These are phyloP conservation scores for Acacia confusa DNA, from an alignment of 306 rosid species.

Conservation along the genomic window DNA sequence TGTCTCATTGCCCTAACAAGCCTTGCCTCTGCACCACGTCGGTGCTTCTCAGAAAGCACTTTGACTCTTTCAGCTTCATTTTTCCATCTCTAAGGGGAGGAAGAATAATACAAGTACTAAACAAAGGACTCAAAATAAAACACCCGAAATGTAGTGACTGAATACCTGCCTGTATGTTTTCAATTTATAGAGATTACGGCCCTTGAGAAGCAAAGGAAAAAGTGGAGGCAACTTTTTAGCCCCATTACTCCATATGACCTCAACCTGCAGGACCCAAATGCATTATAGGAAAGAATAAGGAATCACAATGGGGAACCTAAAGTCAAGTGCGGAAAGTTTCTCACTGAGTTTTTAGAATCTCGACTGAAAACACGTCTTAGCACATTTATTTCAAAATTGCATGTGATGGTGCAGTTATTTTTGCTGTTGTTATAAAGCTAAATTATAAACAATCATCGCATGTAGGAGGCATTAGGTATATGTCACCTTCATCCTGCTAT, in stretches of 20 bases:
- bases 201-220: slow-evolving; percentile 77
- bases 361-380: slow-evolving; percentile 14
- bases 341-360: neutral
- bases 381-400: slow-evolving; percentile 11
- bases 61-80: slow-evolving; percentile 63
- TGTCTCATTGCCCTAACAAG: slow-evolving; percentile 47
- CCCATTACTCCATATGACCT: slow-evolving; percentile 83
- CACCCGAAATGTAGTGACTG: neutral
- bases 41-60: slow-evolving; percentile 80
- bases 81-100: slow-evolving; percentile 61
- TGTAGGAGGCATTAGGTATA: neutral
- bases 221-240: slow-evolving; percentile 54
- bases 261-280: slow-evolving; percentile 50
- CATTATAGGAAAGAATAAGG: slow-evolving; percentile 17
- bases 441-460: neutral
- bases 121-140: neutral
- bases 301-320: slow-evolving; percentile 9
- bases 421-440: neutral
- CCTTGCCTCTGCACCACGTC: slow-evolving; percentile 74
- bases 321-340: slow-evolving; percentile 7
- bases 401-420: slow-evolving; percentile 23
- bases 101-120: slow-evolving; percentile 32
- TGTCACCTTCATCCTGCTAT: neutral
- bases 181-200: slow-evolving; percentile 76
- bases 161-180: slow-evolving; percentile 75